Conservation (phyloP, 176 grass and related monocot species). For the Lolium perenne region DNA sequence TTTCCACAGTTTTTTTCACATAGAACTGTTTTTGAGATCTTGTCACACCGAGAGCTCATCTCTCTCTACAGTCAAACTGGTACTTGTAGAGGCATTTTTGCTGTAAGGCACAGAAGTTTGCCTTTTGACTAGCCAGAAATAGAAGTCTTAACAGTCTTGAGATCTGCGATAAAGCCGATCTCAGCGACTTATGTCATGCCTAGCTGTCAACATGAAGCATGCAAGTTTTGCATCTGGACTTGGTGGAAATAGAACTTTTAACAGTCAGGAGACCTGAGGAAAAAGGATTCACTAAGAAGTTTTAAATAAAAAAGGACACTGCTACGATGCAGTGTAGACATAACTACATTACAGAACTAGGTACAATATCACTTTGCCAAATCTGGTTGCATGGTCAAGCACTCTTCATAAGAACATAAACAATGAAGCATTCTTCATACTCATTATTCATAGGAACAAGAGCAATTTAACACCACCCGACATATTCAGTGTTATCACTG, state of each 20-base stretch:
- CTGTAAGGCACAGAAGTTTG: background rate
- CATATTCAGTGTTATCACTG: too few relatives aligned
- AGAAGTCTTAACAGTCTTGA: background rate
- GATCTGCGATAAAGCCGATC: background rate
- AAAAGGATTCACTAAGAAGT: too few relatives aligned
- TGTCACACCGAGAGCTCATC: too few relatives aligned
- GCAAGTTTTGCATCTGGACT: too few relatives aligned
- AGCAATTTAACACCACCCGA: too few relatives aligned
- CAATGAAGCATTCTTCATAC: too few relatives aligned
- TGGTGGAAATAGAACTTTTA: too few relatives aligned
- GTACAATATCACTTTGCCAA: background rate
- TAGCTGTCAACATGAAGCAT: background rate
- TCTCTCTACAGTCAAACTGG: too few relatives aligned
- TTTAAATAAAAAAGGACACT: background rate
- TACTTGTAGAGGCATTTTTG: background rate
- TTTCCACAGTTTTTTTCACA: too few relatives aligned
- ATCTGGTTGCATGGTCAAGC: background rate
- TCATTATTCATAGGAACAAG: too few relatives aligned
- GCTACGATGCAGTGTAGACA: background rate
- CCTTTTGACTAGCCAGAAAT: background rate
- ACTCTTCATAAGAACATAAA: background rate
- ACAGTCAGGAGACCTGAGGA: too few relatives aligned
- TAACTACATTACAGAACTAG: background rate
- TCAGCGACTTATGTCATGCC: background rate
- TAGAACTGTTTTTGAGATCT: too few relatives aligned